Evolutionary conservation across 2,329 filamentous ascomycete species (phyloP), one percentile per base, ranked within the genome.

Genomic region (Sclerotinia spermophila): DNA sequence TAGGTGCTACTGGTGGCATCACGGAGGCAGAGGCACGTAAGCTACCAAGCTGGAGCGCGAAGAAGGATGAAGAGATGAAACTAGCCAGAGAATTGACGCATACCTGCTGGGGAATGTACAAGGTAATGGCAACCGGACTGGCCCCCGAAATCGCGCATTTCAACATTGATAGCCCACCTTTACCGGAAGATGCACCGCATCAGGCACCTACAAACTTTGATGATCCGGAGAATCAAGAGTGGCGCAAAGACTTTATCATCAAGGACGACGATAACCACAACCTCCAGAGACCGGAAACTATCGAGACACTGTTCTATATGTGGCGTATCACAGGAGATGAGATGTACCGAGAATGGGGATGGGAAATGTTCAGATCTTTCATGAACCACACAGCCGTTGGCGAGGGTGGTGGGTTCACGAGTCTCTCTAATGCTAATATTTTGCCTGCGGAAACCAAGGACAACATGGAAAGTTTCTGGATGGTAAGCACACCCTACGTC

Each of bases 401-500:
- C 58, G 90, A 94, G 53, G 89, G 89, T 51, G 89, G 89, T 53
- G 94, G 94, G 0, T 98, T 96, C 79, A 93, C 92, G 1, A 94
- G 91, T 74, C 84, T 98, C 72, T 85, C 85, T 27, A 88, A 96
- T 78, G 94, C 94, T 38, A 89, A 90, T 74, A 81, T 82, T 7
- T 81, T 96, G 15, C 94, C 94, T 30, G 89, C 93, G 0, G 80
- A 83, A 21, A 83, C 84, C 60, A 86, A 89, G 72, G 95, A 99
- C 81, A 98, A 98, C 76, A 97, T 99, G 95, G 96, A 99, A 83
- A 96, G 93, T 79, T 98, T 98, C 82, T 99, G 96, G 96, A 87
- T 99, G 84, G 91, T 93, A 82, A 83, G 90, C 83, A 67, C 51
- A 40, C 13, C 48, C 48, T 53, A 27, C 17, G 48, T 58, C 13